A percentile compares a stretch with the other conserved stretches of the same genome.
These are phyloP conservation scores for Chalciporus piperatus DNA, from an alignment of 768 basidiomycete species.

Conservation along the genomic window DNA sequence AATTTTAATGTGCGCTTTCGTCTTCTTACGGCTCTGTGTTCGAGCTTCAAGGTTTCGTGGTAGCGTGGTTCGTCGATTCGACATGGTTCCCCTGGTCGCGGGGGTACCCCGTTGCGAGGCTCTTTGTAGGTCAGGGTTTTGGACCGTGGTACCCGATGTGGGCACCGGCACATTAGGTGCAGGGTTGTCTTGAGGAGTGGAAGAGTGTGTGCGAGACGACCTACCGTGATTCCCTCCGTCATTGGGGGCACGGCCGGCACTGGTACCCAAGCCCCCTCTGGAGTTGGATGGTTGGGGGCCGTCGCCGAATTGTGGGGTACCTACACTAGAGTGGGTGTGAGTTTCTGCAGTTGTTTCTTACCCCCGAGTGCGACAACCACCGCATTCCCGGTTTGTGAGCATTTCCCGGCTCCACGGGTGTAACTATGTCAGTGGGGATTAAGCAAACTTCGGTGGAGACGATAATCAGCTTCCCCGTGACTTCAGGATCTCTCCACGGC, in stretches of 20 bases:
- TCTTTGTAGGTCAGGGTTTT: too few relatives aligned
- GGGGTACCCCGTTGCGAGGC: too few relatives aligned
- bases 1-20: slow-evolving; percentile 4
- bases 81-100: too few relatives aligned
- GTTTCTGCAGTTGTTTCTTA: background rate
- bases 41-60: too few relatives aligned
- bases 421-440: background rate
- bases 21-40: background rate
- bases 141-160: too few relatives aligned
- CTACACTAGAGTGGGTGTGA: background rate
- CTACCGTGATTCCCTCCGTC: background rate
- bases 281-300: background rate
- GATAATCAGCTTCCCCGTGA: background rate
- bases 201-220: background rate
- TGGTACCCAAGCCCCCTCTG: background rate
- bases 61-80: too few relatives aligned
- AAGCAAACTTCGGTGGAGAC: background rate
- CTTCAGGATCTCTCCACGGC: slow-evolving; percentile 4
- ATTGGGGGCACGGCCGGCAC: background rate
- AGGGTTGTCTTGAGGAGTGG: background rate
- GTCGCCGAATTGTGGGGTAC: background rate
- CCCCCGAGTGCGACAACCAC: background rate
- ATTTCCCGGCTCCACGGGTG: background rate
- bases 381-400: background rate
- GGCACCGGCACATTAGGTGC: background rate